Evolutionary conservation across 192 early-diverging fungal species (phyloP).

Genomic region (Phlyctochytrium planicorne): DNA sequence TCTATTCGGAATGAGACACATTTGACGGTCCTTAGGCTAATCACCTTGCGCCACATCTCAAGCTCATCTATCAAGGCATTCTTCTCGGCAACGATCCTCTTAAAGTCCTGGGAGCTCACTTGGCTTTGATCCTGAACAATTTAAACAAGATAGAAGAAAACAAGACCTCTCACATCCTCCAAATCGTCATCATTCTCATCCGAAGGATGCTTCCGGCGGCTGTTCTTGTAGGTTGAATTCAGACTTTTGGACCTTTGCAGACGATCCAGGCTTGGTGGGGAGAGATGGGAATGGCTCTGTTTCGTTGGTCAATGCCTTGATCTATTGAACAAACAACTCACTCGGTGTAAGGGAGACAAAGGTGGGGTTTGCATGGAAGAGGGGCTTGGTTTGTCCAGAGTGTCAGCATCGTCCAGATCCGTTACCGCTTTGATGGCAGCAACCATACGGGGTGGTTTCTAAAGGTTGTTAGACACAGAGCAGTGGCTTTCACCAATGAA

Average conservation of each 20-base stretch:
- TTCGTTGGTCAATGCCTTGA: too few species aligned
- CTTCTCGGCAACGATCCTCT: background rate
- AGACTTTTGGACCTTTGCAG: slow-evolving; percentile 2
- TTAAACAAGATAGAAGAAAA: background rate
- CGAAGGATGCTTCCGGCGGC: background rate
- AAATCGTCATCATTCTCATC: background rate
- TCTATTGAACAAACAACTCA: too few species aligned
- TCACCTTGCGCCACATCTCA: background rate
- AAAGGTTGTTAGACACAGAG: too few species aligned
- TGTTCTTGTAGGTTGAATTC: background rate
- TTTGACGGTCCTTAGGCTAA: background rate
- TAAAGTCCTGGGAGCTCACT: background rate
- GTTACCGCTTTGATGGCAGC: background rate
- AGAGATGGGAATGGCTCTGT: background rate
- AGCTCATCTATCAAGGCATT: background rate
- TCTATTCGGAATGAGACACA: background rate
- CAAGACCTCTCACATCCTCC: background rate
- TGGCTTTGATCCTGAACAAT: background rate
- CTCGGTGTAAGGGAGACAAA: background rate
- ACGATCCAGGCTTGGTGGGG: background rate
- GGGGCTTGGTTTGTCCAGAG: background rate
- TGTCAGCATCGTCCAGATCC: background rate
- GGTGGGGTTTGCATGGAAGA: background rate
- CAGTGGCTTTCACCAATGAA: too few species aligned
- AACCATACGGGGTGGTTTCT: background rate